Conservation (phyloP, 2,329 filamentous ascomycete species). For the Microcyclospora pomicola region DNA sequence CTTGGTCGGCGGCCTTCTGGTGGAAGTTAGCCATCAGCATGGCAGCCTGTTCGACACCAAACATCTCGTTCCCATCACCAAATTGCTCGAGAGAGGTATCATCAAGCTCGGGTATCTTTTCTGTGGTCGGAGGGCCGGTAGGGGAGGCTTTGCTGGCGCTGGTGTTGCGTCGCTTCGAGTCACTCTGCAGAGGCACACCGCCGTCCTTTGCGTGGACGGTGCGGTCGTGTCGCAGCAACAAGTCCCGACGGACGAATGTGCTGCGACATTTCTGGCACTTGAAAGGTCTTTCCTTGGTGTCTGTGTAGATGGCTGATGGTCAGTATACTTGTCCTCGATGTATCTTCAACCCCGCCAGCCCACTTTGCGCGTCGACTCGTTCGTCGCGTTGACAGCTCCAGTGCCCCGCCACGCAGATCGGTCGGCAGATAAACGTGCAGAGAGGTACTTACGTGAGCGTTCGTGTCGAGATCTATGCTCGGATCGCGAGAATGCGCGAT, state of each 20-base stretch:
- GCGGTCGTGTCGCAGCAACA: constrained; percentile 90
- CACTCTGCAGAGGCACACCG: constrained; percentile 82
- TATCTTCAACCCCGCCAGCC: constrained; percentile 13
- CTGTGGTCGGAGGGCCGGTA: constrained; percentile 32
- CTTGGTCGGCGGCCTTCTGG: constrained; percentile 61
- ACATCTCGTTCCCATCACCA: constrained; percentile 78
- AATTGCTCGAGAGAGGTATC: constrained; percentile 82
- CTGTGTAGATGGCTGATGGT: constrained; percentile 33
- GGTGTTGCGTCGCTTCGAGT: constrained; percentile 65
- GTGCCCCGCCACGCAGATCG: constrained; percentile 2
- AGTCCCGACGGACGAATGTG: constrained; percentile 94
- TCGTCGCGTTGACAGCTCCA: constrained; percentile 3
- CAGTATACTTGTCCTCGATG: background rate
- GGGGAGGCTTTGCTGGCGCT: constrained; percentile 25
- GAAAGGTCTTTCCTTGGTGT: constrained; percentile 97
- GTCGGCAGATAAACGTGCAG: constrained; percentile 1
- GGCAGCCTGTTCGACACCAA: constrained; percentile 92
- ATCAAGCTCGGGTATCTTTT: constrained; percentile 72
- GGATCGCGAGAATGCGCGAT: constrained; percentile 90
- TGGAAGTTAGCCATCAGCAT: constrained; percentile 98
- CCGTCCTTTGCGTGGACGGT: constrained; percentile 98
- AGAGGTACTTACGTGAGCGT: constrained; percentile 72
- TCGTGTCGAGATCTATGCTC: constrained; percentile 96
- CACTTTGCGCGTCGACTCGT: constrained; percentile 6
- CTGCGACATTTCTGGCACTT: constrained; percentile 97